Evolutionary conservation across 371 early-diverging fungal species (phyloP), one percentile per base, ranked within the genome.

Genomic region (Mucor mucedo): DNA sequence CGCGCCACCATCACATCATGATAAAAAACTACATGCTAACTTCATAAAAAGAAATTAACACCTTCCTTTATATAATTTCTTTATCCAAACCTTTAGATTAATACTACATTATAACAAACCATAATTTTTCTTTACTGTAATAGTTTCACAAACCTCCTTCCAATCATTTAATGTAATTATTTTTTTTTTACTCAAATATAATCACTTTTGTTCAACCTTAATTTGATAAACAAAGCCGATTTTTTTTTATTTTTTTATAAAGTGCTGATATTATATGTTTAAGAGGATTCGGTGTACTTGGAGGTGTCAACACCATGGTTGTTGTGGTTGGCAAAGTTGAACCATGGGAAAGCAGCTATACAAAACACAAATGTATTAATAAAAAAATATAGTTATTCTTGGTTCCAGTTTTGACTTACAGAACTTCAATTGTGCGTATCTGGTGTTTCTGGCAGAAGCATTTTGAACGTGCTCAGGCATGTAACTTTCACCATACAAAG

Each of bases 241-340:
- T 21, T 28, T 45, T 45, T 45, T 48, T 27, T 48, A n/a, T 14
- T 47, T 47, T 47, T 47, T 27, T 47, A 21, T 47, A 14, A 27
- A 29, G 13, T 49, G 21, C 32, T 50, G 50, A 30, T 30, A 30
- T 7, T 50, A 10, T 10, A 29, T 21, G 7, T 50, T 50, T 50
- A 53, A 53, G 60, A 53, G 32, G 60, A 60, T 52, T 60, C 53
- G 41, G 58, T 50, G 71, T 83, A 83, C 55, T 82, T 83, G 58
- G 73, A 79, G 55, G 82, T 77, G 67, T 87, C 88, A 48, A 87
- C 86, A 72, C 90, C 88, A 55, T 93, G 93, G 71, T 85, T 87
- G 75, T 88, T 87, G 73, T 93, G 94, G 73, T 88, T 90, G 69
- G 82, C 88, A 76, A 91, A 84, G 84, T 93, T 93, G 80, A 92